Conservation (phyloP, 2,329 filamentous ascomycete genomes). For the Tympanopsis confertula region DNA sequence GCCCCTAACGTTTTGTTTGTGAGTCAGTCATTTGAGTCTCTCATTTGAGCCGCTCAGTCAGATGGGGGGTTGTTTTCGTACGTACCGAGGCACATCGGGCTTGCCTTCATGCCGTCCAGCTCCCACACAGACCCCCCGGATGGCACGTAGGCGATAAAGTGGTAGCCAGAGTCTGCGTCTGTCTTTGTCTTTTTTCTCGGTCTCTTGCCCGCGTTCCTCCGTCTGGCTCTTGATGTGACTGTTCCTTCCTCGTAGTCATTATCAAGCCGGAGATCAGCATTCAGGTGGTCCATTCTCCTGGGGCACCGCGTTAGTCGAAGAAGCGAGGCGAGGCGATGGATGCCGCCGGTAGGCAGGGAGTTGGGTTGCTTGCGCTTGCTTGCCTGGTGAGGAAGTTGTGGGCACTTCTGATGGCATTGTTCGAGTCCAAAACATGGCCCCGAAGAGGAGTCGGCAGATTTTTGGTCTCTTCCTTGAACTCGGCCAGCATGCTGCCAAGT, state of each 20-base stretch:
- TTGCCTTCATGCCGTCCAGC: constrained; percentile 70
- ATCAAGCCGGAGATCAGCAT: constrained; percentile 54
- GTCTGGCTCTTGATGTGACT: constrained; percentile 3
- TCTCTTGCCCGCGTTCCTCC: constrained; percentile 9
- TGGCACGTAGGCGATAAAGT: constrained; percentile 84
- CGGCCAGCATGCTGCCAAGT: constrained; percentile 57
- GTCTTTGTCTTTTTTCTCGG: constrained; percentile 20
- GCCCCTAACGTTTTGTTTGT: constrained; percentile 21
- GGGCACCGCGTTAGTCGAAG: constrained; percentile 3
- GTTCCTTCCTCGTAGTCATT: constrained; percentile 35
- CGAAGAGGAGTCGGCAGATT: constrained; percentile 60
- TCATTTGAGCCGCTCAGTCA: constrained; percentile 6
- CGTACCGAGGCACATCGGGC: constrained; percentile 53
- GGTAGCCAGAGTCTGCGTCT: constrained; percentile 55
- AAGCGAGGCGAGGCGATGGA: background rate
- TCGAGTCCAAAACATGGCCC: constrained; percentile 64
- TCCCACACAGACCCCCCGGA: constrained; percentile 69
- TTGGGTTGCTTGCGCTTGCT: constrained; percentile 9
- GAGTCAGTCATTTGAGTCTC: constrained; percentile 3
- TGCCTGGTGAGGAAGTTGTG: constrained; percentile 81
- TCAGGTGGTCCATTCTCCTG: constrained; percentile 65
- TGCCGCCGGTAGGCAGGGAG: background rate
- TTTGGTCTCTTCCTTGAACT: constrained; percentile 64
- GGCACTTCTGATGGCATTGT: constrained; percentile 64
- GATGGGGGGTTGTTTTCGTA: constrained; percentile 1